Evolutionary conservation across 1,139 yeast genomes (phyloP).

Genomic region (Yarrowia galli): DNA sequence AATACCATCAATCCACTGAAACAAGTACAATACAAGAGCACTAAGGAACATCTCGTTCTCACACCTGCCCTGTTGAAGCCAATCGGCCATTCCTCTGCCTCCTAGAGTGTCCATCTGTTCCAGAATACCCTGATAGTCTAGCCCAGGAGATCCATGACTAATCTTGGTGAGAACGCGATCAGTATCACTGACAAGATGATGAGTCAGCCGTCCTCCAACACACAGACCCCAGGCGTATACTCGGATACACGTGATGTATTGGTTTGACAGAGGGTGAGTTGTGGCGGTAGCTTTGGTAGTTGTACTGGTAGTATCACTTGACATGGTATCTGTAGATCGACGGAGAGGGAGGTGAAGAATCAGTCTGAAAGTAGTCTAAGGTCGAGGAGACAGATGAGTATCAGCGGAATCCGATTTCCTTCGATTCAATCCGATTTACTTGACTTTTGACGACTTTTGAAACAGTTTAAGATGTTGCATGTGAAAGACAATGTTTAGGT

Average conservation of each 20-base stretch:
- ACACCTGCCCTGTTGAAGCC: slow-evolving; percentile 12
- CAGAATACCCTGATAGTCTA: not conserved
- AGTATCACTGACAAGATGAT: slow-evolving; percentile 32
- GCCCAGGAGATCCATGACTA: slow-evolving; percentile 7
- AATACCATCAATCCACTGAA: slow-evolving; percentile 7
- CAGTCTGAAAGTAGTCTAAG: too few relatives aligned
- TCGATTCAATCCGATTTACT: not conserved
- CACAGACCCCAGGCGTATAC: slow-evolving; percentile 34
- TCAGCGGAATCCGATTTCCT: too few relatives aligned
- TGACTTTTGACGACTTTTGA: not conserved
- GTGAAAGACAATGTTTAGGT: slow-evolving; percentile 2
- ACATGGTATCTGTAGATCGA: slow-evolving; percentile 5
- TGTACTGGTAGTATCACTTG: not conserved
- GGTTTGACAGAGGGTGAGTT: slow-evolving; percentile 18
- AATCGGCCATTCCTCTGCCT: slow-evolving; percentile 15
- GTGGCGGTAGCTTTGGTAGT: too few relatives aligned
- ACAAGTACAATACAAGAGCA: not conserved
- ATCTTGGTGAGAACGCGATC: slow-evolving; percentile 26
- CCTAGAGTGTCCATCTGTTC: slow-evolving; percentile 15
- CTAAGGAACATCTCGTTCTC: not conserved
- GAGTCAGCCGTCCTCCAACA: slow-evolving; percentile 34
- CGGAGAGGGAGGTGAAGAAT: too few relatives aligned
- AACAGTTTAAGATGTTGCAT: not conserved
- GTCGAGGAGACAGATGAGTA: too few relatives aligned
- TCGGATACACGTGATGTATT: slow-evolving; percentile 21